A percentile compares a stretch with the other conserved stretches of the same genome.
Conservation (phyloP, 768 basidiomycete species). For the Lactarius akahatsu region DNA sequence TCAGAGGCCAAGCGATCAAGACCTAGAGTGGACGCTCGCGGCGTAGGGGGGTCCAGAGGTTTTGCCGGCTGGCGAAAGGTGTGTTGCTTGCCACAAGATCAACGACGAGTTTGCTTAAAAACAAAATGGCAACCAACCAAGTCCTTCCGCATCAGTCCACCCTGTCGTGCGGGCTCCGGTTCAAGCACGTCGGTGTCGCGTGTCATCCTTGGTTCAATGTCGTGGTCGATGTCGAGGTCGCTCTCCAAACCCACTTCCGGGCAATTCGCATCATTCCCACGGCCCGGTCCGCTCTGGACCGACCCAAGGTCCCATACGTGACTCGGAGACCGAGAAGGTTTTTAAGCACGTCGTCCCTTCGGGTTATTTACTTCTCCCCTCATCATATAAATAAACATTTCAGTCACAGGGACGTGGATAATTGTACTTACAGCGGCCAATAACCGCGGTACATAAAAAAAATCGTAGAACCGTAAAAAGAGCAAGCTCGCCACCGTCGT, state of each 20-base stretch:
- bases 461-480: conserved; percentile 4
- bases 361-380: no score
- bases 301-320: no score
- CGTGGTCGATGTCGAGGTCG: not conserved
- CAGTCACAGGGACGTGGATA: not conserved
- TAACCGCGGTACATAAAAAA: not conserved
- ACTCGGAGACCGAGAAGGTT: no score
- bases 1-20: conserved; percentile 86
- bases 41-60: conserved; percentile 73
- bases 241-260: not conserved
- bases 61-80: conserved; percentile 76
- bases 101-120: conserved; percentile 17
- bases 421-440: not conserved
- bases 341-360: no score
- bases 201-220: conserved; percentile 7
- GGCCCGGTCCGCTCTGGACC: not conserved
- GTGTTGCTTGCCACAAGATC: conserved; percentile 54
- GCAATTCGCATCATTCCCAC: not conserved
- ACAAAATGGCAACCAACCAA: conserved; percentile 43
- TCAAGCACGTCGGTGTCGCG: conserved; percentile 81
- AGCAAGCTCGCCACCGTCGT: not conserved
- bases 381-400: not conserved
- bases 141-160: conserved; percentile 73
- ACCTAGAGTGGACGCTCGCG: conserved; percentile 77
- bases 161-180: conserved; percentile 72